Percentiles rank a stretch among this genome's conserved stretches.
phyloP scores from a whole-genome alignment of 1,139 yeast species.

The Meyerozyma carpophila region DNA sequence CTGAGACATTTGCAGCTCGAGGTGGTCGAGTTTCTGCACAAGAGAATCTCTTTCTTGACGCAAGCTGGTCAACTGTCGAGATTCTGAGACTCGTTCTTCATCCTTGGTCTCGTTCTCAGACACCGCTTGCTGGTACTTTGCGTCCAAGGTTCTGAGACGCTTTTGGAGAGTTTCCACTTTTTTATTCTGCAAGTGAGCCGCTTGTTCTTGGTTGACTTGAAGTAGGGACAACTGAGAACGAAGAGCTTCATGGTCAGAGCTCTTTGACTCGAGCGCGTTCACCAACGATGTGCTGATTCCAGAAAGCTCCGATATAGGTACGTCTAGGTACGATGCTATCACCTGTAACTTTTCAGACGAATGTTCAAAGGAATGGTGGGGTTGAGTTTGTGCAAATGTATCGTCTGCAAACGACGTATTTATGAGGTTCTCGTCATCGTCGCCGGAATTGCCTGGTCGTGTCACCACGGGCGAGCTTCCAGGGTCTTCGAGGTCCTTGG shows the following conservation, averaged over 20 bases:
- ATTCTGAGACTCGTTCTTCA: conserved; percentile 9
- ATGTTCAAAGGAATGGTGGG: neutral
- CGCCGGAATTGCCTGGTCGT: conserved; percentile 5
- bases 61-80: conserved; percentile 7
- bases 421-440: conserved; percentile 1
- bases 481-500: conserved; percentile 21
- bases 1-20: conserved; percentile 11
- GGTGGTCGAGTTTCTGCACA: conserved; percentile 14
- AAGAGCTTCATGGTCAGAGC: conserved; percentile 44
- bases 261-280: conserved; percentile 34
- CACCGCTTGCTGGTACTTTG: conserved; percentile 24
- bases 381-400: neutral
- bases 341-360: conserved; percentile 5
- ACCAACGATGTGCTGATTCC: conserved; percentile 18
- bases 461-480: conserved; percentile 16
- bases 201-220: conserved; percentile 52
- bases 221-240: conserved; percentile 47
- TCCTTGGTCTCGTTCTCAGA: conserved; percentile 22
- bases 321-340: conserved; percentile 29
- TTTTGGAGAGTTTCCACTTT: conserved; percentile 18
- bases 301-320: conserved; percentile 19
- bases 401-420: neutral
- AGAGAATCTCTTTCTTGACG: conserved; percentile 20
- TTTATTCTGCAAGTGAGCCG: conserved; percentile 27
- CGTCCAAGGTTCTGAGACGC: conserved; percentile 19